phyloP scores from a whole-genome alignment of 495 filamentous ascomycete species.

The Xylaria bambusicola region DNA sequence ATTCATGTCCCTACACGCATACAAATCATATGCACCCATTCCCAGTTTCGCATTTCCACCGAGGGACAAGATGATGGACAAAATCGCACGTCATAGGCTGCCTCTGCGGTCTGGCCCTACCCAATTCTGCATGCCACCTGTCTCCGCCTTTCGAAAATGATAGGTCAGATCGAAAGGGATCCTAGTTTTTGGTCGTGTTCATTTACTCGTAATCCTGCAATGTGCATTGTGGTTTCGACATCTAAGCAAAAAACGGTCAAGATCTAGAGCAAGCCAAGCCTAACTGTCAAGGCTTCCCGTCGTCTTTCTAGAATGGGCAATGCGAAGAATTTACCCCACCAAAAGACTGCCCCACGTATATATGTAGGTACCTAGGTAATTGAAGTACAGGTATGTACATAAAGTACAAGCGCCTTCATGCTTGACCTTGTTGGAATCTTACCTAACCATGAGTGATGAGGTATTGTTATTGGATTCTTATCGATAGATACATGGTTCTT shows the following conservation, averaged over 20 bases:
- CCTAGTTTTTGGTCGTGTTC: not conserved
- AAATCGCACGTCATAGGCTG: slow-evolving; percentile 8
- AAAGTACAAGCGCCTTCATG: too few relatives aligned
- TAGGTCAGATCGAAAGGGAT: slow-evolving; percentile 1
- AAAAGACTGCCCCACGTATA: too few relatives aligned
- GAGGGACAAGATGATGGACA: slow-evolving; percentile 7
- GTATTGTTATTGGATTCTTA: too few relatives aligned
- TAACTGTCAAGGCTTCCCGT: not conserved
- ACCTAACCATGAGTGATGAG: too few relatives aligned
- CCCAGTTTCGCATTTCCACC: not conserved
- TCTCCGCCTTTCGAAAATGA: slow-evolving; percentile 5
- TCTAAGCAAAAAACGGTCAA: not conserved
- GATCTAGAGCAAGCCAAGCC: too few relatives aligned
- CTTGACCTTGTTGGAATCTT: too few relatives aligned
- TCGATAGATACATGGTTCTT: too few relatives aligned
- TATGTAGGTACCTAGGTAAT: too few relatives aligned
- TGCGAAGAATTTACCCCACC: not conserved
- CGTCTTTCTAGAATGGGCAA: slow-evolving; percentile 11
- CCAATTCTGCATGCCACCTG: slow-evolving; percentile 19
- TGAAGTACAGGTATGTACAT: too few relatives aligned
- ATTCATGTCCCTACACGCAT: slow-evolving; percentile 22
- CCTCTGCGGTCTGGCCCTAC: slow-evolving; percentile 4
- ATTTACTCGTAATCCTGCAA: slow-evolving; percentile 3
- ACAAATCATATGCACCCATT: slow-evolving; percentile 11
- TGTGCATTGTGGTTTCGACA: not conserved